phyloP scores from a whole-genome alignment of 805 yeast species.

The Pichia insulana region DNA sequence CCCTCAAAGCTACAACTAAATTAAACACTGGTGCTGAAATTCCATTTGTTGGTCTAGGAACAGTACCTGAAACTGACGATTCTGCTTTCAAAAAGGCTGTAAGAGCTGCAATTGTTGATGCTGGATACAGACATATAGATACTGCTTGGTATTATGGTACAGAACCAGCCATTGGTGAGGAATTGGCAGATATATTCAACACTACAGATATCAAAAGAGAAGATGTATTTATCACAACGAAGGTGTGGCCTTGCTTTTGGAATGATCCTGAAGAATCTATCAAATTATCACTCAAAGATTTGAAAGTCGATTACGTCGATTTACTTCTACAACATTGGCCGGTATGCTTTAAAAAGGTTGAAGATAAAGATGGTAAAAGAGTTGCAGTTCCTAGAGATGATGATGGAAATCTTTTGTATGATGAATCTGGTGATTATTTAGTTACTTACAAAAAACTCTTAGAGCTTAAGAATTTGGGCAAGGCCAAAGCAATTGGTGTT shows the following conservation, averaged over 20 bases:
- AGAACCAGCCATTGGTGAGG: constrained; percentile 36
- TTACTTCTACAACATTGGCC: constrained; percentile 45
- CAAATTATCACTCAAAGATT: constrained; percentile 31
- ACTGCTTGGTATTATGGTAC: constrained; percentile 45
- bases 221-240: constrained; percentile 63
- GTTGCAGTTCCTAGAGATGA: constrained; percentile 31
- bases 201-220: constrained; percentile 41
- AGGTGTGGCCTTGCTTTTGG: constrained; percentile 48
- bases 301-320: constrained; percentile 39
- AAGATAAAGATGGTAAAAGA: constrained; percentile 23
- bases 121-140: constrained; percentile 42
- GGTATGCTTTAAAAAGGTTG: constrained; percentile 32
- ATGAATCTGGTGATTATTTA: constrained; percentile 79
- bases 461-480: constrained; percentile 48
- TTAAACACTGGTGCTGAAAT: constrained; percentile 56
- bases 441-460: constrained; percentile 64
- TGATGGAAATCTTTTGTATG: constrained; percentile 44
- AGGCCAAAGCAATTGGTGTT: constrained; percentile 47
- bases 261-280: constrained; percentile 34
- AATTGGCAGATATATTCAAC: constrained; percentile 38
- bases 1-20: constrained; percentile 21
- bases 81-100: constrained; percentile 16
- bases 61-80: constrained; percentile 25
- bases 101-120: constrained; percentile 26
- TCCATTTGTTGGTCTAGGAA: constrained; percentile 68